A percentile compares a stretch with the other conserved stretches of the same genome.
Conservation (phyloP, 106 monocot species). For the Dendrobium officinale region DNA sequence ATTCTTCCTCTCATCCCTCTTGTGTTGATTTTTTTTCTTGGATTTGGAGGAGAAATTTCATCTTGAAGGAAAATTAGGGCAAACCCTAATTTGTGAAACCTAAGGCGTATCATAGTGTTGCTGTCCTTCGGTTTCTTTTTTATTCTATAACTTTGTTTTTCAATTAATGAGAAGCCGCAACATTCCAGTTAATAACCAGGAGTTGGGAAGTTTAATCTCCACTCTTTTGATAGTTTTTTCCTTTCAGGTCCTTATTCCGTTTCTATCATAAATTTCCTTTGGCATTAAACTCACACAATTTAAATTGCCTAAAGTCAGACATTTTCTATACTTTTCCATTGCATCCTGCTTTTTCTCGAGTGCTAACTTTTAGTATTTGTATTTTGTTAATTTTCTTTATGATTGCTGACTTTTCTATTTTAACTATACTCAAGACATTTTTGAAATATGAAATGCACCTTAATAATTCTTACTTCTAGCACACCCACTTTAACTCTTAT, state of each 20-base stretch:
- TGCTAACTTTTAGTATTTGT: background rate
- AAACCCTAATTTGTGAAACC: too few species aligned
- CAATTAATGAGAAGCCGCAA: background rate
- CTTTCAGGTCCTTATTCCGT: background rate
- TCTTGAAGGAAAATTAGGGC: too few species aligned
- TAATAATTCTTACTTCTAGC: background rate
- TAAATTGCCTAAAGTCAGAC: background rate
- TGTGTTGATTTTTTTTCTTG: too few species aligned
- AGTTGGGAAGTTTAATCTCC: background rate
- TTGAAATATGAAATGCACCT: background rate
- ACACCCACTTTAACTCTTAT: background rate
- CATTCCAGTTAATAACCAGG: background rate
- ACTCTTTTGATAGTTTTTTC: background rate
- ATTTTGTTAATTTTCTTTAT: background rate
- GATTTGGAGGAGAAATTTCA: too few species aligned
- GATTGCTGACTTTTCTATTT: background rate
- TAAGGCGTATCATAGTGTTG: too few species aligned
- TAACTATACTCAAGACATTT: background rate
- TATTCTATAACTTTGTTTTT: background rate
- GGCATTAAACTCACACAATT: background rate
- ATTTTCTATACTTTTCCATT: background rate
- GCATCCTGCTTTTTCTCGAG: background rate
- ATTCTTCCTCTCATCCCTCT: too few species aligned
- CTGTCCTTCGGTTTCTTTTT: background rate
- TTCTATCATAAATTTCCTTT: background rate